Evolutionary conservation across 805 yeast species (phyloP).

Genomic region (Wickerhamomyces silvicola): DNA sequence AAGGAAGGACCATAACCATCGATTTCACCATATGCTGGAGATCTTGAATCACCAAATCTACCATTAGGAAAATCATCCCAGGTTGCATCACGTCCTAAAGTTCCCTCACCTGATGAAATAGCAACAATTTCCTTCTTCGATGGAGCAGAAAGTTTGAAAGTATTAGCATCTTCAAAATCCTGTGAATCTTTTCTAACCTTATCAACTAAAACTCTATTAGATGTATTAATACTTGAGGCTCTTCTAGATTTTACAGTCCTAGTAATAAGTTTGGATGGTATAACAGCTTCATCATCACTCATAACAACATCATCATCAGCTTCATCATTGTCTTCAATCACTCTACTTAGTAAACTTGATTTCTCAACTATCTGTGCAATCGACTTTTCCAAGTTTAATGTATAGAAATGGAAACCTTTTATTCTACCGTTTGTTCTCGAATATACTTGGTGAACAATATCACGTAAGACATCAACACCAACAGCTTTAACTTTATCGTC

Average conservation of each 20-base stretch:
- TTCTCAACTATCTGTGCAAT: constrained; percentile 76
- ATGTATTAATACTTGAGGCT: constrained; percentile 24
- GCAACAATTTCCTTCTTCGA: constrained; percentile 59
- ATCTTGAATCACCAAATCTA: constrained; percentile 88
- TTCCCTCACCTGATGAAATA: constrained; percentile 79
- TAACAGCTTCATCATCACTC: constrained; percentile 19
- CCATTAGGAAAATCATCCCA: constrained; percentile 99
- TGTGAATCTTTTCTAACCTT: constrained; percentile 20
- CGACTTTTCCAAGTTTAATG: constrained; percentile 87
- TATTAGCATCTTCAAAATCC: constrained; percentile 18
- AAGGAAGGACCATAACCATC: constrained; percentile 95
- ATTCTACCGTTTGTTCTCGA: constrained; percentile 47
- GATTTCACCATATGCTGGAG: constrained; percentile 97
- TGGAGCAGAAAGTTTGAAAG: constrained; percentile 23
- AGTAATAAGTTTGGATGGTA: not conserved
- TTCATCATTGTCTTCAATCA: constrained; percentile 38
- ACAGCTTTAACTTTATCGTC: constrained; percentile 73
- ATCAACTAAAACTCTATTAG: constrained; percentile 35
- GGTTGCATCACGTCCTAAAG: constrained; percentile 80
- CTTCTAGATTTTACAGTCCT: constrained; percentile 11
- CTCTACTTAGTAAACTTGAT: constrained; percentile 46
- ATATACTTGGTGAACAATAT: constrained; percentile 55
- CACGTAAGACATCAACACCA: constrained; percentile 70
- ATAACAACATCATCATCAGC: constrained; percentile 29
- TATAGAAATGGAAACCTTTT: constrained; percentile 89